Conservation (phyloP, 164 flowering plant species). For the Chimonanthus praecox region DNA sequence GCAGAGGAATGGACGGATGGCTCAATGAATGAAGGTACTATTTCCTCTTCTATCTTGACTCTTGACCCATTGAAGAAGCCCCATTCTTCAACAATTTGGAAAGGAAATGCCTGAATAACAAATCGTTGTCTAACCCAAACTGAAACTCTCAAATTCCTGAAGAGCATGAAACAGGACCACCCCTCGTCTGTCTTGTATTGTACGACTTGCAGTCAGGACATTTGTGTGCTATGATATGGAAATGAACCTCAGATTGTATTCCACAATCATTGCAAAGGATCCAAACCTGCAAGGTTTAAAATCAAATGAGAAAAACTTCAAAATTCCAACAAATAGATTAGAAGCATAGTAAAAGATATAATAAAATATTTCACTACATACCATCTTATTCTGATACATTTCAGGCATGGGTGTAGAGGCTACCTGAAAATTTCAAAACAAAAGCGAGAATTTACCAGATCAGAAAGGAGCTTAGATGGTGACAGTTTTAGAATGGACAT, state of each 20-base stretch:
- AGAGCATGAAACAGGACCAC: constrained; percentile 42
- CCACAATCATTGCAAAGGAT: constrained; percentile 93
- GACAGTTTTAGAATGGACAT: not conserved
- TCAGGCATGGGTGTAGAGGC: constrained; percentile 74
- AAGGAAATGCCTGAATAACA: too few relatives aligned
- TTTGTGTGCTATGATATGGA: constrained; percentile 70
- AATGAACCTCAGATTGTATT: constrained; percentile 51
- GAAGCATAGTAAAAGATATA: not conserved
- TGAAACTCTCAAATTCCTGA: constrained; percentile 19
- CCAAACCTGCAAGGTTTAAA: constrained; percentile 45
- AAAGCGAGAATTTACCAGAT: too few relatives aligned
- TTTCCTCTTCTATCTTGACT: too few relatives aligned
- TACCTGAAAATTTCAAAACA: constrained; percentile 33
- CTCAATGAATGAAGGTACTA: too few relatives aligned
- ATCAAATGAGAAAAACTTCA: not conserved
- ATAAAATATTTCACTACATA: constrained; percentile 16
- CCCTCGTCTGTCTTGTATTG: constrained; percentile 71
- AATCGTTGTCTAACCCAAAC: too few relatives aligned
- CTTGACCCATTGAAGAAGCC: too few relatives aligned
- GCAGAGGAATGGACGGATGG: too few relatives aligned
- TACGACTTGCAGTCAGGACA: constrained; percentile 72
- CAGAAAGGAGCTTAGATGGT: not conserved
- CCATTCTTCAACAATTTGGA: too few relatives aligned
- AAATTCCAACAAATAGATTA: not conserved
- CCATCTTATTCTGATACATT: constrained; percentile 66